Evolutionary conservation across 164 flowering plant species (phyloP).

Genomic region (Santalum album): DNA sequence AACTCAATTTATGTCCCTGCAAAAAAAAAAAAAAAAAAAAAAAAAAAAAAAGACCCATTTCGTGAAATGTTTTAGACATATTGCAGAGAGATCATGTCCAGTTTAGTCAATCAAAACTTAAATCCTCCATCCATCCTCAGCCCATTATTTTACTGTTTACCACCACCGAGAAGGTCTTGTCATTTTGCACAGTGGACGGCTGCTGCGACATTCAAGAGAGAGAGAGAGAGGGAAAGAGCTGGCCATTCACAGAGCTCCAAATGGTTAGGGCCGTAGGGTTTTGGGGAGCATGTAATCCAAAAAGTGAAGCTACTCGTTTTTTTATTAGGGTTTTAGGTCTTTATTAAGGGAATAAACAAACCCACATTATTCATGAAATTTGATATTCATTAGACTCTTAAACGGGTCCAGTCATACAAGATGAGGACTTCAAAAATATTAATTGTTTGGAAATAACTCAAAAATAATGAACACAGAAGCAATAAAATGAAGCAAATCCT

Average conservation of each 20-base stretch:
- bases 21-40: no score
- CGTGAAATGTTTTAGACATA: background rate
- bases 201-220: slow-evolving; percentile 14
- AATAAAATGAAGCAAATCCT: no score
- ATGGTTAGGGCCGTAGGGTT: slow-evolving; percentile 18
- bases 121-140: slow-evolving; percentile 3
- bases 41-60: no score
- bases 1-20: no score
- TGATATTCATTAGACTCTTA: no score
- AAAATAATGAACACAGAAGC: no score
- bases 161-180: slow-evolving; percentile 41
- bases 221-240: slow-evolving; percentile 5
- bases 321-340: background rate
- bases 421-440: no score
- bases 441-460: no score
- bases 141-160: slow-evolving; percentile 17
- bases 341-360: no score
- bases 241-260: slow-evolving; percentile 11
- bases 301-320: slow-evolving; percentile 5
- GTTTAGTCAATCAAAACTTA: background rate
- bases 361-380: no score
- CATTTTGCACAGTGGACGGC: slow-evolving; percentile 15
- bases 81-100: background rate
- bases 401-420: no score
- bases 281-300: slow-evolving; percentile 8